phyloP scores from a whole-genome alignment of 139 green algal genomes.

The Edaphochlamys debaryana region DNA sequence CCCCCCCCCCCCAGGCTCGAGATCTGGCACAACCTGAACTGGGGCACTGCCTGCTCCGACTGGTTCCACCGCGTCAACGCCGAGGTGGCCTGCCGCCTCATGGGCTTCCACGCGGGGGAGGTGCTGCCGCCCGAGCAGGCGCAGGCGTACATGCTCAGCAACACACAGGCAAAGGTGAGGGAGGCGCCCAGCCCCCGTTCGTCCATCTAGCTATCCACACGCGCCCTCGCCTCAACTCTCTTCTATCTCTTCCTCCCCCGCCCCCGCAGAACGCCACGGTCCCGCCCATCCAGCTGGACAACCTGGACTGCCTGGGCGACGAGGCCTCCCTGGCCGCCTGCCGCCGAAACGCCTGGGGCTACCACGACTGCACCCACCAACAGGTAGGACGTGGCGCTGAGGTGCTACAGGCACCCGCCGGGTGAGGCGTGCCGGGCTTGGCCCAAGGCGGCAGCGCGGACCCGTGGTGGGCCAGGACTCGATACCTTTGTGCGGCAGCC shows the following conservation, averaged over 20 bases:
- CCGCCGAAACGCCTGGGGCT: slow-evolving; percentile 42
- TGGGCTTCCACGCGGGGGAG: slow-evolving; percentile 25
- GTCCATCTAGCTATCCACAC: too few relatives aligned
- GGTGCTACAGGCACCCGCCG: not conserved
- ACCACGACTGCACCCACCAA: slow-evolving; percentile 35
- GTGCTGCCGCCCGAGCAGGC: not conserved
- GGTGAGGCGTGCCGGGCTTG: slow-evolving; percentile 24
- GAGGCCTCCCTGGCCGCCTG: slow-evolving; percentile 10
- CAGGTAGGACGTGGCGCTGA: slow-evolving; percentile 28
- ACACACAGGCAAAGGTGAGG: too few relatives aligned
- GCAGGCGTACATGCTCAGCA: not conserved
- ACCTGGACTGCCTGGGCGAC: slow-evolving; percentile 32
- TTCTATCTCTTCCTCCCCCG: not conserved
- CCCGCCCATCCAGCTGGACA: slow-evolving; percentile 27
- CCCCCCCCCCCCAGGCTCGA: not conserved
- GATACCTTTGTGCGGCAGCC: too few relatives aligned
- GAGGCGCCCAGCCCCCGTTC: too few relatives aligned
- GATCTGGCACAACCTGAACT: slow-evolving; percentile 49
- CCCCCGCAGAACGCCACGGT: not conserved
- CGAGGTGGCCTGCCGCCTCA: slow-evolving; percentile 11
- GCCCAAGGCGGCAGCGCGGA: too few relatives aligned
- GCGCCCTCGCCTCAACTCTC: too few relatives aligned
- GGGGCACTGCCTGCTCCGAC: slow-evolving; percentile 37
- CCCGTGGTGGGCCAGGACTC: too few relatives aligned
- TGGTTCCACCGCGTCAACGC: slow-evolving; percentile 35